A percentile compares a stretch with the other conserved stretches of the same genome.
Evolutionary conservation across 106 monocot genomes (phyloP).

Genomic region (Apostasia ramifera): DNA sequence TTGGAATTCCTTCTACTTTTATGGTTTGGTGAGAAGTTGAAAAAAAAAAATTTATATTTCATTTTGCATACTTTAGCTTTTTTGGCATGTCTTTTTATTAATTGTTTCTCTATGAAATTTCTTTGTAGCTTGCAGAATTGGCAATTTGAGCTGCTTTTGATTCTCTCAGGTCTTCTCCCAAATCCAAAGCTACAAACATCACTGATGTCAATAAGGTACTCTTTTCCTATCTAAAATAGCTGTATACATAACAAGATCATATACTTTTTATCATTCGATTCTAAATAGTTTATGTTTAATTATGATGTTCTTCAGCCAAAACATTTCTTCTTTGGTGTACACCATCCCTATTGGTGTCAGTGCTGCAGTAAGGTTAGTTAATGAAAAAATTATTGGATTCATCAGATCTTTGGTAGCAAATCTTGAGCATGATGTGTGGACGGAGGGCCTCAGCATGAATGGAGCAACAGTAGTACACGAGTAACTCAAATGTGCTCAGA

Average conservation of each 20-base stretch:
- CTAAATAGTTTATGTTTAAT: neutral
- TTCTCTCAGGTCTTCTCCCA: conserved; percentile 24
- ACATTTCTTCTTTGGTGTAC: conserved; percentile 77
- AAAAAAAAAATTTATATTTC: neutral
- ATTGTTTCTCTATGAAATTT: neutral
- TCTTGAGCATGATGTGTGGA: neutral
- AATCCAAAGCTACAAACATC: conserved; percentile 23
- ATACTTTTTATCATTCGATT: neutral
- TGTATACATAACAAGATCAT: neutral
- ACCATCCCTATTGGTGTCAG: conserved; percentile 75
- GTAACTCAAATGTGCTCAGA: no score
- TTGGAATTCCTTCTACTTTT: conserved; percentile 65
- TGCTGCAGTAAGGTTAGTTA: conserved; percentile 61
- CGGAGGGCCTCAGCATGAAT: no score
- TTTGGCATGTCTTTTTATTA: neutral
- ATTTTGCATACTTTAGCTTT: neutral
- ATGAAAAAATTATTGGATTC: neutral
- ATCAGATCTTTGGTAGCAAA: neutral
- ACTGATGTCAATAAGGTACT: conserved; percentile 18
- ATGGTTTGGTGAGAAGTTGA: conserved; percentile 59
- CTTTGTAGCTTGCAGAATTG: conserved; percentile 15
- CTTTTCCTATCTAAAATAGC: neutral
- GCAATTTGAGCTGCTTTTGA: conserved; percentile 16
- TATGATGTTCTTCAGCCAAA: conserved; percentile 39
- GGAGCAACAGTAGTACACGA: no score